phyloP scores from a whole-genome alignment of 2,329 filamentous ascomycete genomes.

The Pyrenophora teres region DNA sequence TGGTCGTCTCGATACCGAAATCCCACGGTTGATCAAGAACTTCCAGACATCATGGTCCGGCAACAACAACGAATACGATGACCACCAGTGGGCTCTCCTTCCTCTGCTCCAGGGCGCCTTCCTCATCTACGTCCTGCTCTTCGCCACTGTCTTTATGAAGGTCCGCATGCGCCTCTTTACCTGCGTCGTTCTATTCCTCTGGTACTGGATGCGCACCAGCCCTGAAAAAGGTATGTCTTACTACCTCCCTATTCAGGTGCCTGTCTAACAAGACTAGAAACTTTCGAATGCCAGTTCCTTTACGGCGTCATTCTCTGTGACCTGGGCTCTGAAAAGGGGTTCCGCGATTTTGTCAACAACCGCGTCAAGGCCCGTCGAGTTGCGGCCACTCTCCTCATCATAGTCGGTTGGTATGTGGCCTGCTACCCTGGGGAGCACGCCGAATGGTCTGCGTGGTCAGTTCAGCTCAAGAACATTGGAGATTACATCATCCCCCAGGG shows the following conservation, averaged over 20 bases:
- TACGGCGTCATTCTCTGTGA: conserved; percentile 60
- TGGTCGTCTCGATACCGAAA: conserved; percentile 52
- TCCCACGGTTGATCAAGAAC: conserved; percentile 52
- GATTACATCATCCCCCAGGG: conserved; percentile 56
- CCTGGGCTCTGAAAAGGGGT: conserved; percentile 53
- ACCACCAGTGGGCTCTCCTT: conserved; percentile 61
- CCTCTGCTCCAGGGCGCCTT: conserved; percentile 57
- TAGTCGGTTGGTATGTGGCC: conserved; percentile 54
- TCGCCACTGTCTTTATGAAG: conserved; percentile 55
- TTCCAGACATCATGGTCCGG: conserved; percentile 58
- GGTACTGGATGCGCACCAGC: conserved; percentile 56
- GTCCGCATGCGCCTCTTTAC: conserved; percentile 55
- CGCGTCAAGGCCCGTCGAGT: conserved; percentile 47
- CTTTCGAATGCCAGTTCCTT: conserved; percentile 58
- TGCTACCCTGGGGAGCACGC: conserved; percentile 58
- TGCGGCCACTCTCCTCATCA: conserved; percentile 47
- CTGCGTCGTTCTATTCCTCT: conserved; percentile 53
- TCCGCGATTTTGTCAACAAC: conserved; percentile 52
- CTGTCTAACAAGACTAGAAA: conserved; percentile 49
- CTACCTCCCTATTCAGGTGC: not conserved
- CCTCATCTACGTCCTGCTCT: conserved; percentile 56
- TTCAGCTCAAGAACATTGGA: conserved; percentile 49
- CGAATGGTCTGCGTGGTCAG: conserved; percentile 57
- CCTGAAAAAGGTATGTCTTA: conserved; percentile 51
- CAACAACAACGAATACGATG: conserved; percentile 58